phyloP scores from a whole-genome alignment of 1,139 yeast species.

The Debaryomyces coudertii region DNA sequence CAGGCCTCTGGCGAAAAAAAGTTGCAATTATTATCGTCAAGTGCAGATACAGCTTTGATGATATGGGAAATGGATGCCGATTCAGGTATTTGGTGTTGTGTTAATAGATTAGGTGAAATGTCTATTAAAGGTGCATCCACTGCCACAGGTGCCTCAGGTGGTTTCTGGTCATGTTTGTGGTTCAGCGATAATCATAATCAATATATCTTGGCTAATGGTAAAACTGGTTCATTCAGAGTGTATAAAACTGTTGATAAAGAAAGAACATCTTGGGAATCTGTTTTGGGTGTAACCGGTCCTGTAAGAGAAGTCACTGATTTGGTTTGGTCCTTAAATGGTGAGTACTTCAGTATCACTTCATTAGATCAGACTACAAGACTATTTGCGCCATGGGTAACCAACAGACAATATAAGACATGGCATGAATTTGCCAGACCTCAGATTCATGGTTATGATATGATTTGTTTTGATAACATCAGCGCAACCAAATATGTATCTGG shows the following conservation, averaged over 20 bases:
- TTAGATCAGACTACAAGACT: slow-evolving; percentile 92
- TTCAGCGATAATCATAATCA: slow-evolving; percentile 48
- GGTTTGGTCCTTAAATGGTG: slow-evolving; percentile 73
- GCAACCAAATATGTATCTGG: slow-evolving; percentile 79
- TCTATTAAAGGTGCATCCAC: slow-evolving; percentile 97
- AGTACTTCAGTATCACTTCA: slow-evolving; percentile 72
- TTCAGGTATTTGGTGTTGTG: slow-evolving; percentile 91
- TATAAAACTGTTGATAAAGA: slow-evolving; percentile 54
- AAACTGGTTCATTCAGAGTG: slow-evolving; percentile 88
- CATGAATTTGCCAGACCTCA: slow-evolving; percentile 96
- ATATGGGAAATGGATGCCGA: slow-evolving; percentile 90
- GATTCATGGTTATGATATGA: slow-evolving; percentile 97
- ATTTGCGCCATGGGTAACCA: slow-evolving; percentile 61
- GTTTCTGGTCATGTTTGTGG: slow-evolving; percentile 94
- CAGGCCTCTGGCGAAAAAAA: slow-evolving; percentile 28
- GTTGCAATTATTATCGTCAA: slow-evolving; percentile 72
- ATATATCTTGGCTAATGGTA: slow-evolving; percentile 77
- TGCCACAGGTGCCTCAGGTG: slow-evolving; percentile 98
- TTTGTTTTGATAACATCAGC: slow-evolving; percentile 68
- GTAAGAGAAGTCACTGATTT: slow-evolving; percentile 74
- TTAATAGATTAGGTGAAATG: slow-evolving; percentile 82
- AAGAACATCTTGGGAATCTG: slow-evolving; percentile 52
- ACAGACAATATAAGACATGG: slow-evolving; percentile 54
- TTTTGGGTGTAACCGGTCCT: slow-evolving; percentile 76
- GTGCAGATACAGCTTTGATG: slow-evolving; percentile 94